Evolutionary conservation across 352 stramenopile genomes (phyloP), one percentile per base, ranked within the genome.

Genomic region (Phytophthora pisi): DNA sequence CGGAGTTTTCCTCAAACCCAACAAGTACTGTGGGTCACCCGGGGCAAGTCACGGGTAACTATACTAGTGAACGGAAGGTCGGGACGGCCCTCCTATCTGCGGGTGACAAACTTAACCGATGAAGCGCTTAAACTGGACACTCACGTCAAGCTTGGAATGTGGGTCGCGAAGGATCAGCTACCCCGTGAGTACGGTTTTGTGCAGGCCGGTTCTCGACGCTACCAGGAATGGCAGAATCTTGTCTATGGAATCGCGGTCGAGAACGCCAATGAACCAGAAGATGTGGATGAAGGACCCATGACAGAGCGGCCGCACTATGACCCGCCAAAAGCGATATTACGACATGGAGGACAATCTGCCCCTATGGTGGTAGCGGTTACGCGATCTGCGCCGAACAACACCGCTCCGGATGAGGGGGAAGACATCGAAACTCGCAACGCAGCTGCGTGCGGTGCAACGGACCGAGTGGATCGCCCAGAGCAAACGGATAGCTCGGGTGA

Each of bases 111-210:
- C n/a, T n/a, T n/a, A n/a, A n/a, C n/a, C n/a, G n/a, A n/a, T n/a
- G n/a, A n/a, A n/a, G n/a, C n/a, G n/a, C n/a, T n/a, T n/a, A n/a
- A n/a, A n/a, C n/a, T n/a, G n/a, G n/a, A n/a, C n/a, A n/a, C n/a
- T n/a, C n/a, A 26, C 23, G 3, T 20, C 38, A 38, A 23, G n/a
- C 9, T 69, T 5, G 61, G 45, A 1, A 52, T 54, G 26, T 63
- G 31, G 47, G 31, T 47, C 11, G 10, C 46, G 1, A 20, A 15
- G 1, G 42, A 57, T 2, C 2, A 10, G 30, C n/a, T 64, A 4
- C 63, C 55, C 3, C 47, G 63, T 4, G 59, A 49, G 10, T 61
- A 26, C 42, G 63, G 63, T 0, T 63, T 63, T n/a, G 61, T 63
- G 1, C 42, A 18, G 8, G 4, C 50, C 5, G 26, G 36, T 1